These are phyloP conservation scores for Knufia petricola DNA, from an alignment of 2,329 filamentous ascomycete genomes.

Conservation along the genomic window DNA sequence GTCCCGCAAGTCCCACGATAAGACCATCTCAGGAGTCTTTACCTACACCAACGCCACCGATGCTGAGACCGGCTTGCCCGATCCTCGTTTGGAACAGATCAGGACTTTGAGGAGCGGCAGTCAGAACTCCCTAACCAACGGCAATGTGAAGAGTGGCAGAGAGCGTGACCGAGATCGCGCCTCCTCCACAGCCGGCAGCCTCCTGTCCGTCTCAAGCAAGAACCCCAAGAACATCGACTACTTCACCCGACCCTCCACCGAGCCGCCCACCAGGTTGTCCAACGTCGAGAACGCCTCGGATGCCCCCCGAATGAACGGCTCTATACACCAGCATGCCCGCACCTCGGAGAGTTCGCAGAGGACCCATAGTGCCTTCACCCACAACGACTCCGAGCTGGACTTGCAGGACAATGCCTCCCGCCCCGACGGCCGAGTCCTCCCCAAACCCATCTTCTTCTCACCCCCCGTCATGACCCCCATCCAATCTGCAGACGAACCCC, in stretches of 20 bases:
- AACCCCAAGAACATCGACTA: slow-evolving; percentile 27
- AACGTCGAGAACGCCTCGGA: slow-evolving; percentile 18
- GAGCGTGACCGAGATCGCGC: slow-evolving; percentile 32
- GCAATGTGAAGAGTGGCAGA: slow-evolving; percentile 32
- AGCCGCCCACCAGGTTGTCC: slow-evolving; percentile 20
- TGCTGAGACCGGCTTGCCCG: slow-evolving; percentile 33
- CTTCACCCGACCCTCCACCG: slow-evolving; percentile 24
- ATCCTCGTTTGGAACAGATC: slow-evolving; percentile 31
- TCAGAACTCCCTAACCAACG: slow-evolving; percentile 27
- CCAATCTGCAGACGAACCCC: slow-evolving; percentile 25
- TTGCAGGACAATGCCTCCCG: neutral
- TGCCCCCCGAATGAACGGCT: slow-evolving; percentile 7
- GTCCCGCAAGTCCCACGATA: slow-evolving; percentile 36
- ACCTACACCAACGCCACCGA: slow-evolving; percentile 38
- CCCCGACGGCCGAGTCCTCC: neutral
- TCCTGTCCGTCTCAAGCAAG: slow-evolving; percentile 37
- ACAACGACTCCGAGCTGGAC: slow-evolving; percentile 4
- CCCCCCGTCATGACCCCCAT: slow-evolving; percentile 50
- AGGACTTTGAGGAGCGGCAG: slow-evolving; percentile 20
- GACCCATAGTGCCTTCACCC: slow-evolving; percentile 23
- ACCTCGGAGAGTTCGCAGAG: slow-evolving; percentile 26
- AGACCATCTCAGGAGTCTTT: slow-evolving; percentile 37
- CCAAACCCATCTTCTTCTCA: slow-evolving; percentile 22
- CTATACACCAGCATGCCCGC: slow-evolving; percentile 12
- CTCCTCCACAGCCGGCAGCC: slow-evolving; percentile 35